Evolutionary conservation across 805 yeast genomes (phyloP).

Genomic region (Saturnispora sekii): DNA sequence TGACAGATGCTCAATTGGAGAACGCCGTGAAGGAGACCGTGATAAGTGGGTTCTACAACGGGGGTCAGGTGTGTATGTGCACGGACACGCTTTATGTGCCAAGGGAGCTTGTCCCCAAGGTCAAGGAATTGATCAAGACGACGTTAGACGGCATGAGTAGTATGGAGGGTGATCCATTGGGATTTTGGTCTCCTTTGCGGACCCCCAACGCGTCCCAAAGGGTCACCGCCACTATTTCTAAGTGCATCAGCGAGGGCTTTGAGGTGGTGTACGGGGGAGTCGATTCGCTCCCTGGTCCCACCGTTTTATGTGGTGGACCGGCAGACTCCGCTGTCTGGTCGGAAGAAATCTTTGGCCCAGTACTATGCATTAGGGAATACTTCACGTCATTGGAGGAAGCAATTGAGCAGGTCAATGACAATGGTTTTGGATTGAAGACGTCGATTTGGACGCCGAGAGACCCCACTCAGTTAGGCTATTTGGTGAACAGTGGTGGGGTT

Average conservation of each 20-base stretch:
- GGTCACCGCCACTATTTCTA: no score
- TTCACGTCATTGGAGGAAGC: slow-evolving; percentile 12
- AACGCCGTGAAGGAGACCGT: slow-evolving; percentile 24
- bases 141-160: slow-evolving; percentile 9
- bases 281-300: slow-evolving; percentile 18
- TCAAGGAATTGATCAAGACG: slow-evolving; percentile 15
- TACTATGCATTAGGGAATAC: slow-evolving; percentile 27
- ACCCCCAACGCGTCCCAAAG: slow-evolving; percentile 8
- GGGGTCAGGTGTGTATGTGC: slow-evolving; percentile 31
- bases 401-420: slow-evolving; percentile 21
- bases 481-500: slow-evolving; percentile 31
- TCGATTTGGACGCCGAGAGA: slow-evolving; percentile 30
- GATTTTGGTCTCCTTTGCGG: slow-evolving; percentile 23
- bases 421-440: slow-evolving; percentile 31
- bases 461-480: neutral
- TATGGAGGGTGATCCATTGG: slow-evolving; percentile 10
- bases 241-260: no score
- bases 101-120: slow-evolving; percentile 27
- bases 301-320: slow-evolving; percentile 27
- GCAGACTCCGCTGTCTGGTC: slow-evolving; percentile 23
- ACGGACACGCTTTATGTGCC: slow-evolving; percentile 32
- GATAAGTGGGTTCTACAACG: slow-evolving; percentile 1
- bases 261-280: neutral
- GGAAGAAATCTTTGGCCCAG: slow-evolving; percentile 37
- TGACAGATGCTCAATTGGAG: slow-evolving; percentile 27